Percentiles rank a stretch among this genome's conserved stretches.
phyloP scores from a whole-genome alignment of 176 grass and related monocot species.

The Panicum miliaceum region DNA sequence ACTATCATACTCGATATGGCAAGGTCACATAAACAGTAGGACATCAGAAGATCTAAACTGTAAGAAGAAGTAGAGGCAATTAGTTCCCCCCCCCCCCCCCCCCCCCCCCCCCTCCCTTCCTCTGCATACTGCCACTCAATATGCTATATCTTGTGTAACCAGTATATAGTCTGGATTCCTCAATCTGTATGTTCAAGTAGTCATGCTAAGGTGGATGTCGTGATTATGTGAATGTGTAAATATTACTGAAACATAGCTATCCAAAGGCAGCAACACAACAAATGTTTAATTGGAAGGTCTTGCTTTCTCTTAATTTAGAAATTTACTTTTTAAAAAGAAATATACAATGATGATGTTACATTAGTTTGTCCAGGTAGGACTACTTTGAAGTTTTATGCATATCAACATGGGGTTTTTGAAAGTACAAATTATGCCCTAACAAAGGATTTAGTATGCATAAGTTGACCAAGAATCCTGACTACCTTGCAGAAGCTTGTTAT shows the following conservation, averaged over 20 bases:
- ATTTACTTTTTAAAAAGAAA: neutral
- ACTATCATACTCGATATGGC: neutral
- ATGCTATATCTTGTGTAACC: neutral
- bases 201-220: neutral
- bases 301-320: neutral
- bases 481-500: constrained; percentile 57
- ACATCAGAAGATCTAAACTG: neutral
- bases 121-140: neutral
- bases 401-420: neutral
- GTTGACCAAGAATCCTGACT: neutral
- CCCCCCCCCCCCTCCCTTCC: no score
- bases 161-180: neutral
- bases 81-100: no score
- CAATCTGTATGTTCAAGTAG: neutral
- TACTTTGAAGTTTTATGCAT: neutral
- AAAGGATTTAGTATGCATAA: neutral
- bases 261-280: neutral
- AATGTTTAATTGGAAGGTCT: neutral
- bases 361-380: neutral
- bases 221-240: neutral
- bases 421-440: neutral
- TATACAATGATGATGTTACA: neutral
- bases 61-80: no score
- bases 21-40: neutral
- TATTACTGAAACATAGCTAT: no score